Evolutionary conservation across 805 yeast species (phyloP).

Genomic region (Ogataea trehalophila): DNA sequence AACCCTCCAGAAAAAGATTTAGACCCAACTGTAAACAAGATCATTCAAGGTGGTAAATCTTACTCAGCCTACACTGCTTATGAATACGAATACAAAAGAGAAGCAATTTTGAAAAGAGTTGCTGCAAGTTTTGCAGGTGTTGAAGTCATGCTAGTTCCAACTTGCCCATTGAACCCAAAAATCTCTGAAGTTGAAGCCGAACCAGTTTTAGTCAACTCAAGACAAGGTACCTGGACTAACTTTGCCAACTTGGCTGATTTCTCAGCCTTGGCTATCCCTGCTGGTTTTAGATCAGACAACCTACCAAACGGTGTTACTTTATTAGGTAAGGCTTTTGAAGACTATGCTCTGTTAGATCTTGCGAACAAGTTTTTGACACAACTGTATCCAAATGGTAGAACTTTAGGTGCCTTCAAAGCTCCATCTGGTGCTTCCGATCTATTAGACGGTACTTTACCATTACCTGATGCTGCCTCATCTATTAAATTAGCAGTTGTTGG

Average conservation of each 20-base stretch:
- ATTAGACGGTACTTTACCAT: constrained; percentile 41
- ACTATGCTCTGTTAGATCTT: constrained; percentile 80
- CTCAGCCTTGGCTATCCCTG: constrained; percentile 88
- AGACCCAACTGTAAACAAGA: constrained; percentile 78
- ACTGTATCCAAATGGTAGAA: constrained; percentile 40
- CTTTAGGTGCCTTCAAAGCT: constrained; percentile 41
- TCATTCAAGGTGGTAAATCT: constrained; percentile 73
- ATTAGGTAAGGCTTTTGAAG: constrained; percentile 76
- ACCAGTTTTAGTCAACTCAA: constrained; percentile 78
- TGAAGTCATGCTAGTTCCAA: constrained; percentile 85
- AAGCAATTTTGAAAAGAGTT: constrained; percentile 67
- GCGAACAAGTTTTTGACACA: constrained; percentile 62
- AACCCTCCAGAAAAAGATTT: constrained; percentile 65
- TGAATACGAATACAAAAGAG: constrained; percentile 82
- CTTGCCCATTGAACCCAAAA: constrained; percentile 90
- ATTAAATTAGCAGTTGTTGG: constrained; percentile 91
- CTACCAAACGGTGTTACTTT: constrained; percentile 89
- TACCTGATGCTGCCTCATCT: constrained; percentile 34
- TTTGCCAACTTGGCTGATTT: constrained; percentile 92
- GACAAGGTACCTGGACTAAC: constrained; percentile 98
- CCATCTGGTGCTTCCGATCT: constrained; percentile 37
- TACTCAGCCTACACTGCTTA: constrained; percentile 81
- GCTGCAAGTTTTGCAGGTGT: constrained; percentile 47
- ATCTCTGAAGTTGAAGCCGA: constrained; percentile 66
- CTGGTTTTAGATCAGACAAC: constrained; percentile 83